Evolutionary conservation across 2,329 filamentous ascomycete genomes (phyloP).

Genomic region (Calonectria hawksworthii): DNA sequence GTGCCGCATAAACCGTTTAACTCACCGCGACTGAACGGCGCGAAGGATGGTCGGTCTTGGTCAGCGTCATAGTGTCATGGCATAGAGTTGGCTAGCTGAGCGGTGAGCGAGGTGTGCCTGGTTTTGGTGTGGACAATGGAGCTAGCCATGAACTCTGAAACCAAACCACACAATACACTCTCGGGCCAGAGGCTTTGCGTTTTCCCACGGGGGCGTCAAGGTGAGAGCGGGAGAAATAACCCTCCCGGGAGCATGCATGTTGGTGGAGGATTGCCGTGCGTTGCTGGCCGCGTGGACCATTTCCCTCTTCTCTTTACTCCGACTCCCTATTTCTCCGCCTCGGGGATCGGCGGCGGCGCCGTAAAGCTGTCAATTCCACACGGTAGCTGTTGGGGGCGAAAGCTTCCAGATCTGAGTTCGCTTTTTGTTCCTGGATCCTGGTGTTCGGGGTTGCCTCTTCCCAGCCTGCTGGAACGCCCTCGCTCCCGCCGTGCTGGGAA

Average conservation of each 20-base stretch:
- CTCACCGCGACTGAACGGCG: neutral
- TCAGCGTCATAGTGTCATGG: neutral
- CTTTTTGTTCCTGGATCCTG: neutral
- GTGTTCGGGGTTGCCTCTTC: conserved; percentile 10
- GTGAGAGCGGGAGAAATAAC: conserved; percentile 9
- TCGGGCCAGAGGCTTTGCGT: neutral
- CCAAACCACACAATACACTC: neutral
- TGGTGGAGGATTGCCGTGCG: neutral
- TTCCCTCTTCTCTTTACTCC: neutral
- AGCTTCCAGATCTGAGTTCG: neutral
- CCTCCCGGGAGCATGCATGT: conserved; percentile 6
- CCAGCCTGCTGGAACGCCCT: conserved; percentile 7
- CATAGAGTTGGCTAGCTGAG: conserved; percentile 5
- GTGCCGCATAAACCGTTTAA: conserved; percentile 11
- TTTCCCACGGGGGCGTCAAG: conserved; percentile 16
- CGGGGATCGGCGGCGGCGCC: neutral
- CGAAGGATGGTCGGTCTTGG: neutral
- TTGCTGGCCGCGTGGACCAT: conserved; percentile 1
- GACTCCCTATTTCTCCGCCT: conserved; percentile 13
- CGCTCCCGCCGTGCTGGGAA: conserved; percentile 14
- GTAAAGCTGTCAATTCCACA: neutral
- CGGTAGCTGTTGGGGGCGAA: neutral
- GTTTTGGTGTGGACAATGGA: conserved; percentile 1
- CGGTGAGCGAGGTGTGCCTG: conserved; percentile 14
- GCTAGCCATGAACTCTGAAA: conserved; percentile 21